Base-by-base conservation (phyloP, 192 early-diverging fungal species). In the Coemansia sp. region DNA sequence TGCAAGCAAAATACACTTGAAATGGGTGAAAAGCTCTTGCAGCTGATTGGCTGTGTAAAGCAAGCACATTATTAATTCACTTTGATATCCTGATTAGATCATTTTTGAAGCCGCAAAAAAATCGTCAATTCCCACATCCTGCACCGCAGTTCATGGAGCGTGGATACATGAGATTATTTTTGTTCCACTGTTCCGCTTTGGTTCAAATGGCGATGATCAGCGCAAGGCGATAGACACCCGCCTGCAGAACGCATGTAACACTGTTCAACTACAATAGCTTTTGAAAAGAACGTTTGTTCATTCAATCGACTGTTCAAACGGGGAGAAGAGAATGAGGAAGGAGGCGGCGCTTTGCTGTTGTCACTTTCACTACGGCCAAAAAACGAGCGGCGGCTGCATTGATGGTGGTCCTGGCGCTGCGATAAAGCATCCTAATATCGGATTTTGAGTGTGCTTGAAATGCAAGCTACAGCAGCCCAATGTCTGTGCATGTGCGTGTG, bases 211-310 rank as follows among this genome's bases (percentile, higher is more conserved):
- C 22, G 45, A 48, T 25, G 45, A 48, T 48, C 45, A 48, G 45
- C 45, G 45, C 45, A 23, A 13, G 2, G 4, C 22, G 23, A 9
- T 25, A 25, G 14, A 48, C 11, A 48, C n/a, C n/a, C n/a, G 19
- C 45, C 22, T 48, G 45, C 45, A 48, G 45, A 8, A 48, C 45
- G 23, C 23, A 48, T 48, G 45, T 48, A 25, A 23, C 45, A 48
- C 10, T 48, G 45, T 48, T 48, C 45, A 48, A 11, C 17, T 41
- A 4, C 38, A 41, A 41, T 41, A 13, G 38, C 38, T 41, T n/a
- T n/a, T n/a, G n/a, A n/a, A n/a, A n/a, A n/a, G n/a, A n/a, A n/a
- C n/a, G n/a, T n/a, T n/a, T n/a, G n/a, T n/a, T n/a, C n/a, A n/a
- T n/a, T n/a, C n/a, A n/a, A n/a, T n/a, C n/a, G n/a, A n/a, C n/a